Base-by-base conservation (phyloP, 2,329 filamentous ascomycete genomes). In the Verticillium isaacii region DNA sequence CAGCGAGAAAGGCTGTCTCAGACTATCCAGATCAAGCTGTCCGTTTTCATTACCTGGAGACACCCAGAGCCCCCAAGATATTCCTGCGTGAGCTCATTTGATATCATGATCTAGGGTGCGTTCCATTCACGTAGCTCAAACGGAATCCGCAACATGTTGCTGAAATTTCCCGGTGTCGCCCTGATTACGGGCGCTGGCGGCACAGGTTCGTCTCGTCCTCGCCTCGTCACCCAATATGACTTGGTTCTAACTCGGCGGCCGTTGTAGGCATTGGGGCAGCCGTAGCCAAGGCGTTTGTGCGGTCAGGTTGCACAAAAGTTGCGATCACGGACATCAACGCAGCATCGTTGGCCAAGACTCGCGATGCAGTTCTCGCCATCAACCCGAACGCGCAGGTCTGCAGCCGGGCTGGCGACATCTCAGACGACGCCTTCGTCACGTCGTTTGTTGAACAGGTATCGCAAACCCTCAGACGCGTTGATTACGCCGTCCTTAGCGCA, bases 401-500 rank as follows among this genome's bases (percentile, higher is more conserved):
- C 2, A 65, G 67, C 1, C 65, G 64, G 12, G 67, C 75, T 0
- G 82, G 82, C 7, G 79, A 85, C 59, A 72, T 86, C 23, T 73
- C 82, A 0, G 75, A 82, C 29, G 78, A 82, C 55, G 59, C 59
- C 0, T 84, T 81, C 63, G 75, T 80, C 29, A 69, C 74, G 3
- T 67, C 68, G 0, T 75, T 82, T 19, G 71, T 71, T 25, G 68
- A 65, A 39, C 70, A 74, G 1, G 68, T 74, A 0, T 68, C 69
- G 5, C 64, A 66, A 0, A 64, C 62, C 1, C 82, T 83, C 62
- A 70, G 71, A 0, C 78, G 83, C 8, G 68, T 87, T 4, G 84
- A 87, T 66, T 87, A 86, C 67, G 78, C 78, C 0, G 80, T 86
- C 7, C 83, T 82, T 61, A 85, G 83, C 59, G 84, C 84, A 0